Percentiles rank a stretch among this genome's conserved stretches.
Conservation (phyloP, 805 yeast species). For the Ascoidea asiatica region DNA sequence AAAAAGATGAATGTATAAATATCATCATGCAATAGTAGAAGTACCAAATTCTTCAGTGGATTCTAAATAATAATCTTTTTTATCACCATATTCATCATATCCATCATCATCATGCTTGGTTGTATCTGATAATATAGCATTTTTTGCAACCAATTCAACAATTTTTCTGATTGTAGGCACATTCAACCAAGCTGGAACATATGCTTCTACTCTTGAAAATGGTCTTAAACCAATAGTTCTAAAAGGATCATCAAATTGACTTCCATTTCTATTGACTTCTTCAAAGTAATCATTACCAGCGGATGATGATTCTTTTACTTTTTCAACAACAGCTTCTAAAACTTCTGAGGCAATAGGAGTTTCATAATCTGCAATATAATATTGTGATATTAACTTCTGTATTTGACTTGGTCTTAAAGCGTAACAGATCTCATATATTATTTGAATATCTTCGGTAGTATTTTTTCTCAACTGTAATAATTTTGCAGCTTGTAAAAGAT, state of each 20-base stretch:
- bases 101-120: constrained; percentile 11
- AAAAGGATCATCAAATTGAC: constrained; percentile 76
- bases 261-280: constrained; percentile 45
- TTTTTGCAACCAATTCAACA: constrained; percentile 76
- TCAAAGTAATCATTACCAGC: constrained; percentile 47
- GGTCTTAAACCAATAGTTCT: constrained; percentile 63
- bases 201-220: constrained; percentile 72
- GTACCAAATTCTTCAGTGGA: neutral
- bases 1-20: too few species aligned
- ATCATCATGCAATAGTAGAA: constrained; percentile 2
- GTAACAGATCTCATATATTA: constrained; percentile 89
- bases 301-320: constrained; percentile 37
- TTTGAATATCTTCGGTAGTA: constrained; percentile 78
- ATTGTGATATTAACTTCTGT: constrained; percentile 81
- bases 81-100: constrained; percentile 1
- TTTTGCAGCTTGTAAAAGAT: constrained; percentile 86
- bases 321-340: constrained; percentile 66
- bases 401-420: constrained; percentile 90
- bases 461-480: constrained; percentile 83
- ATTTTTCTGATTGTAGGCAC: constrained; percentile 82
- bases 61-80: constrained; percentile 6
- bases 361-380: constrained; percentile 88
- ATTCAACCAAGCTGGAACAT: constrained; percentile 89
- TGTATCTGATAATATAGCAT: constrained; percentile 56
- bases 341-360: constrained; percentile 79